A percentile compares a stretch with the other conserved stretches of the same genome.
Conservation (phyloP, 495 filamentous ascomycete species). For the Penicillium steckii region DNA sequence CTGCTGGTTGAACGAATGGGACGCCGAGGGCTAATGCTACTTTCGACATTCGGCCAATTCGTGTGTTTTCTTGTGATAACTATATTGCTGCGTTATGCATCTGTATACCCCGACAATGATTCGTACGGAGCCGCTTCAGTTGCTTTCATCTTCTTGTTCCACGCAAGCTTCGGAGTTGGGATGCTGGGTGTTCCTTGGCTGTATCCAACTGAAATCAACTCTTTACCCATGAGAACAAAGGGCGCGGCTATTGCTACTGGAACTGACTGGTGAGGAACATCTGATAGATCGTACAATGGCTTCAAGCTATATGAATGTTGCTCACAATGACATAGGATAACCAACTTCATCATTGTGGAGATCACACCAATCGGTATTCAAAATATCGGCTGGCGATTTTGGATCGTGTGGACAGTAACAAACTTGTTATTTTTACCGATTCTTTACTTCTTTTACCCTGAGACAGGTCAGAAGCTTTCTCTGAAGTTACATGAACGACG, state of each 20-base stretch:
- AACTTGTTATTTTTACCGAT: conserved; percentile 59
- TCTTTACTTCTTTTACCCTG: conserved; percentile 62
- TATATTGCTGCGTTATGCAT: conserved; percentile 46
- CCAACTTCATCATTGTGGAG: conserved; percentile 61
- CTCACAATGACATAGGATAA: conserved; percentile 31
- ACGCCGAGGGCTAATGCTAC: conserved; percentile 51
- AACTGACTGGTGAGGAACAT: conserved; percentile 55
- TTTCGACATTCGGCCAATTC: conserved; percentile 46
- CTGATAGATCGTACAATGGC: no score
- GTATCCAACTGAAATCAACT: conserved; percentile 64
- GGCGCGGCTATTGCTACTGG: conserved; percentile 58
- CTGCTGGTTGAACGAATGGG: conserved; percentile 50
- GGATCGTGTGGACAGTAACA: conserved; percentile 60
- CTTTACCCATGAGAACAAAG: conserved; percentile 55
- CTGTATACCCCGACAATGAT: conserved; percentile 27
- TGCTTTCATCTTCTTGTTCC: conserved; percentile 51
- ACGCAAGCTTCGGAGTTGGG: conserved; percentile 52
- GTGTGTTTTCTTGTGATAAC: conserved; percentile 57
- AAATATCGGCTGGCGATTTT: conserved; percentile 50
- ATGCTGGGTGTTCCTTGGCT: conserved; percentile 61
- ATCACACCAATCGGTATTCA: conserved; percentile 60
- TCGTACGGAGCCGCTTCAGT: conserved; percentile 36
- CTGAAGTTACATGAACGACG: background rate
- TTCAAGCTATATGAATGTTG: background rate
- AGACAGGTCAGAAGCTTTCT: conserved; percentile 39